Conservation (phyloP, 2,329 filamentous ascomycete genomes). For the Phaeosphaeria sp. region DNA sequence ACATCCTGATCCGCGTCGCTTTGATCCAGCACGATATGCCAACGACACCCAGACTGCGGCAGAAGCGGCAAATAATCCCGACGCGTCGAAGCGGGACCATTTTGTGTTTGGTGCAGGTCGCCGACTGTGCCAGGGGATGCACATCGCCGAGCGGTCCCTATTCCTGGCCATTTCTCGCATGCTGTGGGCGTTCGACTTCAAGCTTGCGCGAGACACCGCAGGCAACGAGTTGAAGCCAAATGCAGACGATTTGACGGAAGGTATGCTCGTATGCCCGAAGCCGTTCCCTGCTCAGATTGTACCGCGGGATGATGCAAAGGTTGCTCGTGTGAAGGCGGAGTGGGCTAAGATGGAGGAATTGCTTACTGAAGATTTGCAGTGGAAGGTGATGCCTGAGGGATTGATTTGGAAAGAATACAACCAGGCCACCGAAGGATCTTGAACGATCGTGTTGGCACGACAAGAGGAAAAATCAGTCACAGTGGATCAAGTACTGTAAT, state of each 20-base stretch:
- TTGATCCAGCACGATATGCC: slow-evolving; percentile 52
- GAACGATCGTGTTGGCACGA: background rate
- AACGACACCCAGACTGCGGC: slow-evolving; percentile 34
- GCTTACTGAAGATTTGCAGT: slow-evolving; percentile 26
- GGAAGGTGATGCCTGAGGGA: slow-evolving; percentile 26
- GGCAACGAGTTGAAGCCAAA: slow-evolving; percentile 18
- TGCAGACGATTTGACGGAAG: slow-evolving; percentile 21
- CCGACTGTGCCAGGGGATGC: slow-evolving; percentile 47
- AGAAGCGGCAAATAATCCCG: slow-evolving; percentile 41
- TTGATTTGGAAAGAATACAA: slow-evolving; percentile 22
- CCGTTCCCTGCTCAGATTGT: slow-evolving; percentile 23
- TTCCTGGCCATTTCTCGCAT: slow-evolving; percentile 40
- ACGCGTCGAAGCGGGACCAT: slow-evolving; percentile 39
- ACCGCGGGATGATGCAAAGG: slow-evolving; percentile 16
- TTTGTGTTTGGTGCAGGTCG: slow-evolving; percentile 49
- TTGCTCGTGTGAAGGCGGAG: slow-evolving; percentile 11
- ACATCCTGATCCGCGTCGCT: slow-evolving; percentile 50
- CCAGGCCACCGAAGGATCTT: slow-evolving; percentile 6
- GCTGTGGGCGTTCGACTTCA: slow-evolving; percentile 43
- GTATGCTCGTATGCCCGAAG: slow-evolving; percentile 23
- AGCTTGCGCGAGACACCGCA: background rate
- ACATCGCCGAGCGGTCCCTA: slow-evolving; percentile 43
- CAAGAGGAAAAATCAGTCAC: no score
- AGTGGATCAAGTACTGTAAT: no score
- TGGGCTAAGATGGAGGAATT: slow-evolving; percentile 24